These are phyloP conservation scores for Coelastrella sp. DNA, from an alignment of 139 green algal genomes.

Conservation along the genomic window DNA sequence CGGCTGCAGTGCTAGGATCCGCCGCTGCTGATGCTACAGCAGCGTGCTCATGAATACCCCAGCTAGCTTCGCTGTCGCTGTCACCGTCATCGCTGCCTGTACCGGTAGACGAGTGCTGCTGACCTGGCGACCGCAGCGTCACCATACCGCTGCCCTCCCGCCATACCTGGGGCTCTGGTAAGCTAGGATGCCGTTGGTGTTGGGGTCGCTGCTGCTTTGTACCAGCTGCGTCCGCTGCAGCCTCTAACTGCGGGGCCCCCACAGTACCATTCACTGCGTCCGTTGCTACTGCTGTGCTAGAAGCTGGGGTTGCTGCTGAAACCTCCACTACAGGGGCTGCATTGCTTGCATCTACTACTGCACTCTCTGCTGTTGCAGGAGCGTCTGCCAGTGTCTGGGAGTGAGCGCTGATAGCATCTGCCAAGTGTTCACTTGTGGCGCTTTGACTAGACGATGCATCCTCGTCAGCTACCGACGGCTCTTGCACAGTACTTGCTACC, in stretches of 20 bases:
- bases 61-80: neutral
- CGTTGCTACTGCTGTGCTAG: neutral
- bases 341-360: too few relatives aligned
- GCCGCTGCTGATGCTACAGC: neutral
- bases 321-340: too few relatives aligned
- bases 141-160: neutral
- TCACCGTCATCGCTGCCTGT: neutral
- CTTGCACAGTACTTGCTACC: too few relatives aligned
- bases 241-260: neutral
- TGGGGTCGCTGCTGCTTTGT: neutral
- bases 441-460: too few relatives aligned
- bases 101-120: neutral
- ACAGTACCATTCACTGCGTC: neutral
- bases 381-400: too few relatives aligned
- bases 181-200: neutral
- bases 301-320: neutral
- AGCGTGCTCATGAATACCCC: neutral
- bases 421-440: too few relatives aligned
- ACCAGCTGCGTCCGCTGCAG: neutral
- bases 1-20: neutral
- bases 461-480: too few relatives aligned
- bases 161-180: neutral
- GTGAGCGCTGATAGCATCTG: too few relatives aligned
- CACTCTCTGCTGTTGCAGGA: too few relatives aligned
- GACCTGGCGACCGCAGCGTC: neutral